Evolutionary conservation across 768 basidiomycete species (phyloP).

Genomic region (Lanmaoa rubissima): DNA sequence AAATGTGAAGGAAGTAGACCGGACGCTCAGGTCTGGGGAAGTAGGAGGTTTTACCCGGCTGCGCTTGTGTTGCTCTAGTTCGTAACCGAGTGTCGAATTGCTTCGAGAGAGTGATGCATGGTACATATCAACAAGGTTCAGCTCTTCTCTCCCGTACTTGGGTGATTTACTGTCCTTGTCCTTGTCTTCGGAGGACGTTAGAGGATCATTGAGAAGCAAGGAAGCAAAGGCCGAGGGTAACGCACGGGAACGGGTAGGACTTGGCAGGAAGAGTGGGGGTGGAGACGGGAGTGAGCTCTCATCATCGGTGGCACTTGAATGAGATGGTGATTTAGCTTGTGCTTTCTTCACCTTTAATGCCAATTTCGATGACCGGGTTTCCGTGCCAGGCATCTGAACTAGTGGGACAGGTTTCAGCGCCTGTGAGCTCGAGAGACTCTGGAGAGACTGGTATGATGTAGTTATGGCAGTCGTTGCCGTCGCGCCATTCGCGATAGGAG

Average conservation of each 20-base stretch:
- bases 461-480: slow-evolving; percentile 86
- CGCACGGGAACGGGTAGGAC: slow-evolving; percentile 59
- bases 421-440: slow-evolving; percentile 48
- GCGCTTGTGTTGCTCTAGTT: slow-evolving; percentile 9
- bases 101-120: slow-evolving; percentile 30
- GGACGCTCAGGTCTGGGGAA: slow-evolving; percentile 37
- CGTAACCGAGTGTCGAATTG: slow-evolving; percentile 25
- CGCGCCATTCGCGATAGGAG: slow-evolving; percentile 77
- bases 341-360: slow-evolving; percentile 70
- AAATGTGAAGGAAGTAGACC: slow-evolving; percentile 56
- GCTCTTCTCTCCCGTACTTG: slow-evolving; percentile 34
- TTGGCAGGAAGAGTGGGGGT: slow-evolving; percentile 59
- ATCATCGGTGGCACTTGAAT: slow-evolving; percentile 38
- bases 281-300: slow-evolving; percentile 36
- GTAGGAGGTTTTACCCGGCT: slow-evolving; percentile 6
- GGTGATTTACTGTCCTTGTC: slow-evolving; percentile 30
- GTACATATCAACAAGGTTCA: slow-evolving; percentile 29
- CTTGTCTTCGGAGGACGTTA: slow-evolving; percentile 38
- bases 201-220: slow-evolving; percentile 58
- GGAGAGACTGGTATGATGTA: slow-evolving; percentile 72
- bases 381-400: slow-evolving; percentile 32
- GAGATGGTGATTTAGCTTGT: slow-evolving; percentile 41
- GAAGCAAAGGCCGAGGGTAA: slow-evolving; percentile 77
- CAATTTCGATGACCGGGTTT: slow-evolving; percentile 64
- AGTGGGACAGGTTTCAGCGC: slow-evolving; percentile 17